Conservation (phyloP, 2,329 filamentous ascomycete genomes). For the Neocucurbitaria cava region DNA sequence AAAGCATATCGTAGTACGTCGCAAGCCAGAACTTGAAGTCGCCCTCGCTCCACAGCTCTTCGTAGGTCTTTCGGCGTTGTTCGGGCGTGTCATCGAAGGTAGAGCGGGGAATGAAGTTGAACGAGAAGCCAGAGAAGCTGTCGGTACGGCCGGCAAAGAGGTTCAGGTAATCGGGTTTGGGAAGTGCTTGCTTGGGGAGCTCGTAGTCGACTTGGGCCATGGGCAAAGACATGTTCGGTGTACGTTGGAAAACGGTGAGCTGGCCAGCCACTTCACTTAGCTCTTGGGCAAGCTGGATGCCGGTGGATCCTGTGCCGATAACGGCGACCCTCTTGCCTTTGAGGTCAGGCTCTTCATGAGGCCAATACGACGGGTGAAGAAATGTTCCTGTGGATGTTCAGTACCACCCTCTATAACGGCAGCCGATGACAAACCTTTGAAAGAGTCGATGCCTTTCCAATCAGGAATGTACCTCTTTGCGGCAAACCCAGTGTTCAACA, state of each 20-base stretch:
- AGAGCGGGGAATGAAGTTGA: conserved; percentile 21
- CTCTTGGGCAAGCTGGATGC: conserved; percentile 67
- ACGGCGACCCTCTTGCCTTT: conserved; percentile 65
- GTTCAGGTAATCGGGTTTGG: conserved; percentile 37
- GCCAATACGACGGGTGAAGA: conserved; percentile 66
- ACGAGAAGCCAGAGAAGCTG: conserved; percentile 26
- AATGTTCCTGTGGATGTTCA: conserved; percentile 32
- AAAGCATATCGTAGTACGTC: conserved; percentile 46
- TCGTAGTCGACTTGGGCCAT: conserved; percentile 29
- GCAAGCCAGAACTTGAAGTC: conserved; percentile 33
- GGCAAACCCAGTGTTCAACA: conserved; percentile 57
- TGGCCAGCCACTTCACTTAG: conserved; percentile 58
- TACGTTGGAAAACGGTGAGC: conserved; percentile 68
- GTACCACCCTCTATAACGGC: not conserved
- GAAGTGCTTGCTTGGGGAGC: conserved; percentile 53
- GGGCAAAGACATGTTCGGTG: conserved; percentile 51
- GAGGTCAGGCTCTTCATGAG: conserved; percentile 60
- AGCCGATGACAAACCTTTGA: conserved; percentile 21
- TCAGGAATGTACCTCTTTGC: conserved; percentile 54
- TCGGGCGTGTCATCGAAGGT: conserved; percentile 30
- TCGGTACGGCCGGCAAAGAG: conserved; percentile 9
- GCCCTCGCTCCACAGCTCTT: conserved; percentile 27
- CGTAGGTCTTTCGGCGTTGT: conserved; percentile 21
- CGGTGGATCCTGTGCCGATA: conserved; percentile 66
- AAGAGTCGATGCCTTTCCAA: conserved; percentile 44